Percentiles rank a stretch among this genome's conserved stretches.
Conservation (phyloP, 768 basidiomycete species). For the Collybia sordida region DNA sequence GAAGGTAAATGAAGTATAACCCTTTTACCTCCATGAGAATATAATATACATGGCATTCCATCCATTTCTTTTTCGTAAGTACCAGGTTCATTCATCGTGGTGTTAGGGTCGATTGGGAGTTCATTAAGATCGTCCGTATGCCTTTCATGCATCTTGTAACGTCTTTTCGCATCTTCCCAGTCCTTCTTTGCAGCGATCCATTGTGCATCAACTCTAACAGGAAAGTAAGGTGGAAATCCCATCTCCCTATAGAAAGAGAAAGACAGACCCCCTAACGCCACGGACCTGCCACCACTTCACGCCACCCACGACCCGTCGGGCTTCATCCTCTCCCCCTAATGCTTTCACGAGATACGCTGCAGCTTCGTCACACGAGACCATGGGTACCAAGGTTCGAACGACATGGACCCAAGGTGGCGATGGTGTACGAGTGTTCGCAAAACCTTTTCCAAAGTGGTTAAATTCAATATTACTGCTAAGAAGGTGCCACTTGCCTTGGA, state of each 20-base stretch:
- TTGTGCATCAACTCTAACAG: conserved; percentile 71
- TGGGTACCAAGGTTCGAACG: conserved; percentile 68
- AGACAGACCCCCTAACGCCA: conserved; percentile 68
- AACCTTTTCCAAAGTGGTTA: conserved; percentile 33
- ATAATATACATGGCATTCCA: conserved; percentile 81
- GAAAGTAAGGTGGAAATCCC: conserved; percentile 5
- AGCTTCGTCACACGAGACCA: conserved; percentile 73
- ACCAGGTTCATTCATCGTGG: conserved; percentile 25
- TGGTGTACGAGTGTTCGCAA: conserved; percentile 79
- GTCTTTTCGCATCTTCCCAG: conserved; percentile 66
- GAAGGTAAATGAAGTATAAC: neutral
- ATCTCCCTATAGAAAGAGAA: conserved; percentile 1
- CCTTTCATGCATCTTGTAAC: conserved; percentile 47
- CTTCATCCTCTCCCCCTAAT: conserved; percentile 80
- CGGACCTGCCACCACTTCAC: conserved; percentile 99
- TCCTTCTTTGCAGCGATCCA: conserved; percentile 89
- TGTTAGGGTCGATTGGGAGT: conserved; percentile 5
- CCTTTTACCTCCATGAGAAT: conserved; percentile 68
- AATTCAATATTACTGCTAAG: neutral
- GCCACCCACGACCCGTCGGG: conserved; percentile 76
- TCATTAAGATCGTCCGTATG: conserved; percentile 18
- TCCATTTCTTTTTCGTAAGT: conserved; percentile 73
- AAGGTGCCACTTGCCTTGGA: conserved; percentile 48
- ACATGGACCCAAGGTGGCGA: conserved; percentile 84
- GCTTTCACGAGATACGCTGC: conserved; percentile 71